phyloP scores from a whole-genome alignment of 1,139 yeast genomes.

The Saccharomyces hybrid region DNA sequence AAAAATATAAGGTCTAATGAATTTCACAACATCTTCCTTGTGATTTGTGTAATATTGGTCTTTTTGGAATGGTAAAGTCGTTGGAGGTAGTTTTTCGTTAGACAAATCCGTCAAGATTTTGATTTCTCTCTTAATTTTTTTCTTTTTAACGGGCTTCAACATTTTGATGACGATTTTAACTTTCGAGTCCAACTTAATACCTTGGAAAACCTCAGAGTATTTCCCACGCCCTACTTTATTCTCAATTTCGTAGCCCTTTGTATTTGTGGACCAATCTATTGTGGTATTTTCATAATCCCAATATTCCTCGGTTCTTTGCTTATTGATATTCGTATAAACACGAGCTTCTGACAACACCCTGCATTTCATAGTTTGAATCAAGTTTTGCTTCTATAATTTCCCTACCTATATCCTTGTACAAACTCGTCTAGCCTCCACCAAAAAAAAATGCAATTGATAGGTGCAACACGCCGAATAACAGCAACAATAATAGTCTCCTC shows the following conservation, averaged over 20 bases:
- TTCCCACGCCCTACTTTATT: slow-evolving; percentile 94
- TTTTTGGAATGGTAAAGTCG: slow-evolving; percentile 19
- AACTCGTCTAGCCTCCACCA: neutral
- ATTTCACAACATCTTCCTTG: slow-evolving; percentile 21
- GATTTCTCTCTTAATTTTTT: slow-evolving; percentile 92
- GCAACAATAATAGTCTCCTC: neutral
- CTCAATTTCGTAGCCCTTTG: slow-evolving; percentile 72
- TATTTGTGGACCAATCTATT: slow-evolving; percentile 45
- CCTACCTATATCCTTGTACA: neutral
- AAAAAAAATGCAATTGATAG: neutral
- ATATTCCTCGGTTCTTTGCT: slow-evolving; percentile 69
- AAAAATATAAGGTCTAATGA: slow-evolving; percentile 23
- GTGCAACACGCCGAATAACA: neutral
- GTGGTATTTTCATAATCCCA: slow-evolving; percentile 83
- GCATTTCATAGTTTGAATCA: slow-evolving; percentile 20
- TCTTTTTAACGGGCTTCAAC: slow-evolving; percentile 91
- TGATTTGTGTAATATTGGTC: slow-evolving; percentile 27
- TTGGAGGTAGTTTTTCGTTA: slow-evolving; percentile 27
- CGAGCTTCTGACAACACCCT: slow-evolving; percentile 57
- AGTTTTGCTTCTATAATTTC: neutral
- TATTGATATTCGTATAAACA: slow-evolving; percentile 82
- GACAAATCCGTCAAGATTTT: slow-evolving; percentile 77
- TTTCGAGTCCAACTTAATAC: slow-evolving; percentile 51
- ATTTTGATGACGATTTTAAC: slow-evolving; percentile 78
- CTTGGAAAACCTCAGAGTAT: slow-evolving; percentile 92